Evolutionary conservation across 129 eudicot genomes (phyloP).

Genomic region (Pseudognaphalium luteoalbum): DNA sequence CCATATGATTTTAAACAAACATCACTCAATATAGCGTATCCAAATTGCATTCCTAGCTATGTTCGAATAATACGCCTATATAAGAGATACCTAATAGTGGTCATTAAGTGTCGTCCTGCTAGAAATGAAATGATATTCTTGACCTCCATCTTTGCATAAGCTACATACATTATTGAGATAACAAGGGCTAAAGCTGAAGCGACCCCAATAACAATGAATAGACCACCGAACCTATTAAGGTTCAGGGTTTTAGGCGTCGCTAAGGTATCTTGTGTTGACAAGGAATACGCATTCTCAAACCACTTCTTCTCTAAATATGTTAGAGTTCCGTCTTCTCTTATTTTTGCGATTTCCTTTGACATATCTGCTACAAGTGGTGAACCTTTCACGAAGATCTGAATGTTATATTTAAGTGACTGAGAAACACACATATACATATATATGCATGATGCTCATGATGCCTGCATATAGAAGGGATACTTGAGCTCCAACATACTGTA

Average conservation of each 20-base stretch:
- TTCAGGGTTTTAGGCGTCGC: background rate
- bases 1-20: background rate
- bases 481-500: too few relatives aligned
- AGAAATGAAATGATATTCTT: constrained; percentile 1
- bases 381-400: constrained; percentile 18
- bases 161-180: background rate
- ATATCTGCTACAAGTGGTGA: constrained; percentile 7
- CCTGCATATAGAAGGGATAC: too few relatives aligned
- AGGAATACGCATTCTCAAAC: constrained; percentile 6
- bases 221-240: constrained; percentile 25
- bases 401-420: too few relatives aligned
- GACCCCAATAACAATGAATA: constrained; percentile 26
- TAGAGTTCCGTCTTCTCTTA: constrained; percentile 14
- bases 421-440: too few relatives aligned
- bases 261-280: constrained; percentile 5
- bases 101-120: constrained; percentile 7
- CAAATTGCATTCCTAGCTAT: background rate
- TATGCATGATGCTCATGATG: too few relatives aligned
- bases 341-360: constrained; percentile 14
- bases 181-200: constrained; percentile 24
- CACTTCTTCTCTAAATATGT: constrained; percentile 25
- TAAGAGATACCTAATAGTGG: constrained; percentile 4
- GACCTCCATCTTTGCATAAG: constrained; percentile 14
- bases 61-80: background rate
- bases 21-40: background rate